Evolutionary conservation across 2,329 filamentous ascomycete genomes (phyloP).

Genomic region (Sporothrix dimorphospora): DNA sequence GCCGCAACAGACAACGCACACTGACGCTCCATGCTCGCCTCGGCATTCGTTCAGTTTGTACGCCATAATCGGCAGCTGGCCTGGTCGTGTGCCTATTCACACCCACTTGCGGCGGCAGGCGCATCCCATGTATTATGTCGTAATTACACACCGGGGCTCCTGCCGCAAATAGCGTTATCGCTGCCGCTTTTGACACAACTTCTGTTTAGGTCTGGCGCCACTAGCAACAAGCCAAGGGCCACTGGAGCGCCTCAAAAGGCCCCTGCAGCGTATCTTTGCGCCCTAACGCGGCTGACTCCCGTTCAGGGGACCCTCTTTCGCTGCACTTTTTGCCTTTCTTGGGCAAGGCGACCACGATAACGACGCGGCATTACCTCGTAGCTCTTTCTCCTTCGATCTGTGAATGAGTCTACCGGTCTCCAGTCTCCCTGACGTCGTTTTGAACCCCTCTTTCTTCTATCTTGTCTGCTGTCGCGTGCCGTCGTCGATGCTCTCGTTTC

Average conservation of each 20-base stretch:
- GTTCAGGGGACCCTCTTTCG: slow-evolving; percentile 8
- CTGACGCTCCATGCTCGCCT: not conserved
- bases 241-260: not conserved
- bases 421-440: slow-evolving; percentile 3
- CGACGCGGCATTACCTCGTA: not conserved
- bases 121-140: not conserved
- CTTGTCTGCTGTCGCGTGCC: slow-evolving; percentile 14
- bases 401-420: not conserved
- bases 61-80: not conserved
- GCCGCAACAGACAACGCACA: not conserved
- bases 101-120: slow-evolving; percentile 5
- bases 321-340: slow-evolving; percentile 17
- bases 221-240: slow-evolving; percentile 1
- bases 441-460: not conserved
- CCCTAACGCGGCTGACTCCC: not conserved
- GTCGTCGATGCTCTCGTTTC: not conserved
- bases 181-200: slow-evolving; percentile 1
- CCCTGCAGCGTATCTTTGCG: slow-evolving; percentile 10
- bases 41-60: not conserved
- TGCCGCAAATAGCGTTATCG: slow-evolving; percentile 19
- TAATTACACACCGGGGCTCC: too few species aligned
- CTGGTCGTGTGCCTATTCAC: not conserved
- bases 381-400: not conserved
- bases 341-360: slow-evolving; percentile 21
- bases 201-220: slow-evolving; percentile 14